A percentile compares a stretch with the other conserved stretches of the same genome.
Evolutionary conservation across 2,329 filamentous ascomycete species (phyloP).

Genomic region (Cladosporium sp.): DNA sequence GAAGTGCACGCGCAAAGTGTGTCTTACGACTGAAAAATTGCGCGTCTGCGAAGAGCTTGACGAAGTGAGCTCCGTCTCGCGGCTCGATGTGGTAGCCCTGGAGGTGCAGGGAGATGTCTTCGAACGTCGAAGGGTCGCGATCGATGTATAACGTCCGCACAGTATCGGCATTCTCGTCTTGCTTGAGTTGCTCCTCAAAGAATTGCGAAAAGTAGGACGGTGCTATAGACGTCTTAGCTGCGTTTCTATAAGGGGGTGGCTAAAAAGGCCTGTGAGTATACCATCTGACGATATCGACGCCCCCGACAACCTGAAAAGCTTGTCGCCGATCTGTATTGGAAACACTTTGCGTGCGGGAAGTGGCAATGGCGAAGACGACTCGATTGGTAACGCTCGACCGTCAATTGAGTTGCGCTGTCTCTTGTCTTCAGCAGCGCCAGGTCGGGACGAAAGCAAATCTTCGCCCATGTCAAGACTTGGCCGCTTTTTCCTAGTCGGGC

Average conservation of each 20-base stretch:
- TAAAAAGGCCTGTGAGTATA: conserved; percentile 35
- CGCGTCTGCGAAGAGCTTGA: conserved; percentile 86
- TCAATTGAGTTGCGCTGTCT: too few relatives aligned
- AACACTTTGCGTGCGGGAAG: conserved; percentile 67
- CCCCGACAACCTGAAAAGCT: conserved; percentile 62
- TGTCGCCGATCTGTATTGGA: conserved; percentile 63
- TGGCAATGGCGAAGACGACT: conserved; percentile 30
- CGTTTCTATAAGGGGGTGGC: background rate
- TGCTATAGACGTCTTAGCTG: conserved; percentile 40
- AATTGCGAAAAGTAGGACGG: conserved; percentile 96
- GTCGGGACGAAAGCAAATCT: background rate
- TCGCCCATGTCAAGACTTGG: conserved; percentile 8
- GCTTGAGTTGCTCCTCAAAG: conserved; percentile 74
- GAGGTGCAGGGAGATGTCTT: conserved; percentile 81
- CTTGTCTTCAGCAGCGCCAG: too few relatives aligned
- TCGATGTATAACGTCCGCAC: conserved; percentile 90
- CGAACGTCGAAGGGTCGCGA: conserved; percentile 81
- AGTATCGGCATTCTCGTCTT: conserved; percentile 51
- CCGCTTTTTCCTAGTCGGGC: background rate
- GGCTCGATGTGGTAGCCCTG: conserved; percentile 87
- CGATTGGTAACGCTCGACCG: too few relatives aligned
- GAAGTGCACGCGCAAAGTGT: background rate
- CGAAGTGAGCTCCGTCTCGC: conserved; percentile 77
- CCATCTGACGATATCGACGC: conserved; percentile 67
- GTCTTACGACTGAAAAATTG: conserved; percentile 80